phyloP scores from a whole-genome alignment of 768 basidiomycete genomes.

The Tricholomella constricta region DNA sequence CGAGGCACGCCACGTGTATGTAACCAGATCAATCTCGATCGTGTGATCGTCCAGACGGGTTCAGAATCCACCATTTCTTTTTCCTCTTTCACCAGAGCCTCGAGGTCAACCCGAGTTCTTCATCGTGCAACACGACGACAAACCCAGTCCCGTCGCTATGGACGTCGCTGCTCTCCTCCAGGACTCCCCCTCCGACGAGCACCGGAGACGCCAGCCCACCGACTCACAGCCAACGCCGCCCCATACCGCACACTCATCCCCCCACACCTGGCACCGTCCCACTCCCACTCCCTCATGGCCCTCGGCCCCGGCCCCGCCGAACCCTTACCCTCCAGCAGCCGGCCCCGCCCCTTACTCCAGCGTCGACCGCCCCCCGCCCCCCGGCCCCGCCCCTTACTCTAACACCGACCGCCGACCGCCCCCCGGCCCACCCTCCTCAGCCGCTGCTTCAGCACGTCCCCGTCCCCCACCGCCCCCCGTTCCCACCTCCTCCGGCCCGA shows the following conservation, averaged over 20 bases:
- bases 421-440: slow-evolving; percentile 1
- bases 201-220: slow-evolving; percentile 21
- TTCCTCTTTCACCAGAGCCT: slow-evolving; percentile 1
- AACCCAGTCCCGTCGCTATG: slow-evolving; percentile 45
- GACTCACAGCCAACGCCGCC: slow-evolving; percentile 12
- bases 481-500: slow-evolving; percentile 6
- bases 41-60: slow-evolving; percentile 23
- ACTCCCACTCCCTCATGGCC: too few species aligned
- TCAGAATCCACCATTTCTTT: slow-evolving; percentile 16
- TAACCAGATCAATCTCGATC: slow-evolving; percentile 22
- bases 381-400: slow-evolving; percentile 2
- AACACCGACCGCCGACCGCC: slow-evolving; percentile 1
- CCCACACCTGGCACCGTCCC: slow-evolving; percentile 9
- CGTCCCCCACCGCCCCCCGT: slow-evolving; percentile 10
- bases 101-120: too few species aligned
- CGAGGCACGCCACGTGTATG: slow-evolving; percentile 15
- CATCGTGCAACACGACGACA: too few species aligned
- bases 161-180: slow-evolving; percentile 71
- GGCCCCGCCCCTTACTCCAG: too few species aligned
- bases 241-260: slow-evolving; percentile 6
- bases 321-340: slow-evolving; percentile 18
- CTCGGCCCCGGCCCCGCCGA: slow-evolving; percentile 12
- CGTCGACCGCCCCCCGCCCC: slow-evolving; percentile 6
- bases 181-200: slow-evolving; percentile 66
- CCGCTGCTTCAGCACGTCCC: slow-evolving; percentile 13